phyloP scores from a whole-genome alignment of 2,329 filamentous ascomycete species.

The Beauveria varroae region DNA sequence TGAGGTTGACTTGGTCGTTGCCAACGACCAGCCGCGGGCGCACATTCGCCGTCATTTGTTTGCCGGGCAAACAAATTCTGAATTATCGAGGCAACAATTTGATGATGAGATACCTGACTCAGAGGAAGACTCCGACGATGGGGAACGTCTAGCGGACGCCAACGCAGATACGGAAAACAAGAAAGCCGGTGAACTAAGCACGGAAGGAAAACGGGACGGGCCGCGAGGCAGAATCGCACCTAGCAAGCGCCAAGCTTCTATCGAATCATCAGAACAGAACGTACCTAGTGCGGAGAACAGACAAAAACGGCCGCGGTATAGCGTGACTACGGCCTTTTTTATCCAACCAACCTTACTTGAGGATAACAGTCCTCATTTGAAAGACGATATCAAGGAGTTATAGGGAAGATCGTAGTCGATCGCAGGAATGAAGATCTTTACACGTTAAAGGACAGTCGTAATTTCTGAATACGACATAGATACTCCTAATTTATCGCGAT shows the following conservation, averaged over 20 bases:
- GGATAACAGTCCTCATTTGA: not conserved
- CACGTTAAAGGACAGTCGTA: too few species aligned
- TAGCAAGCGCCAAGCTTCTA: not conserved
- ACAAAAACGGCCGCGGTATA: not conserved
- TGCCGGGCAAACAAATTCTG: not conserved
- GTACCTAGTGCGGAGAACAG: not conserved
- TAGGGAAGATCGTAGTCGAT: not conserved
- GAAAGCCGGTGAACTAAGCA: not conserved
- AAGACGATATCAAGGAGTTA: not conserved
- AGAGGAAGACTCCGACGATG: not conserved
- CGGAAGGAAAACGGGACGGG: not conserved
- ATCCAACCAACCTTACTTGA: not conserved
- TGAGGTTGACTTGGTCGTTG: too few species aligned
- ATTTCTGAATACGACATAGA: too few species aligned
- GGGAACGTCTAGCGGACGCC: not conserved
- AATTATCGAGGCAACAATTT: not conserved
- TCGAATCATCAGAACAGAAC: not conserved
- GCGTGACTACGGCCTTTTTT: not conserved
- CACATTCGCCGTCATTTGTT: not conserved
- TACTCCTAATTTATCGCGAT: too few species aligned
- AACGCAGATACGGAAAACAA: not conserved
- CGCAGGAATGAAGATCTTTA: too few species aligned
- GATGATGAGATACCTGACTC: not conserved
- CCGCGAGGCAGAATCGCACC: not conserved
- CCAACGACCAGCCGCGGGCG: too few species aligned